A percentile compares a stretch with the other conserved stretches of the same genome.
Conservation (phyloP, 2,329 filamentous ascomycete species). For the Colletotrichum nymphaeae region DNA sequence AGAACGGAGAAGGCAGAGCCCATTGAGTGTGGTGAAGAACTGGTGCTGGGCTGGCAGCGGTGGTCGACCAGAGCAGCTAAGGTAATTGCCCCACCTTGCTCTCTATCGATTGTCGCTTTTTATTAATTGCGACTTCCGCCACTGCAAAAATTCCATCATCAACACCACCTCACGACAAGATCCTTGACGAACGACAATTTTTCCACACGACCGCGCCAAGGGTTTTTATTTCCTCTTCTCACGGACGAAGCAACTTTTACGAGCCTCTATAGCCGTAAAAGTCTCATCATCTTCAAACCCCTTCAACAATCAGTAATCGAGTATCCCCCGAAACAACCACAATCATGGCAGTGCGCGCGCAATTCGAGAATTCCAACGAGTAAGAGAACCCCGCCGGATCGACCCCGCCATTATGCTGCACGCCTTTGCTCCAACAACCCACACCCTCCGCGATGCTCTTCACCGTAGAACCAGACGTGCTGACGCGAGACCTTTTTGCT, state of each 20-base stretch:
- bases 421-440: conserved; percentile 16
- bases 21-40: conserved; percentile 1
- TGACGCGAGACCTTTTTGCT: conserved; percentile 33
- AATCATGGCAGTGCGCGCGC: conserved; percentile 75
- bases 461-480: conserved; percentile 19
- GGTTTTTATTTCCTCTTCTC: neutral
- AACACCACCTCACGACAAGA: conserved; percentile 21
- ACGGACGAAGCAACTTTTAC: neutral
- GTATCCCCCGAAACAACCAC: conserved; percentile 14
- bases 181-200: conserved; percentile 3
- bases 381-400: conserved; percentile 57
- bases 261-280: neutral
- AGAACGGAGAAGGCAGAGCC: neutral
- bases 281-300: neutral
- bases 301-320: conserved; percentile 1
- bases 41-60: neutral
- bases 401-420: conserved; percentile 38
- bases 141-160: conserved; percentile 36
- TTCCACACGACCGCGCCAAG: neutral
- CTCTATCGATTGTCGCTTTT: conserved; percentile 29
- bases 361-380: conserved; percentile 95
- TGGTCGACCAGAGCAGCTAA: neutral
- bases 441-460: conserved; percentile 28
- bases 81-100: conserved; percentile 18
- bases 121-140: conserved; percentile 35